These are phyloP conservation scores for Capsicum pubescens DNA, from an alignment of 257 asterid genomes.

Conservation along the genomic window DNA sequence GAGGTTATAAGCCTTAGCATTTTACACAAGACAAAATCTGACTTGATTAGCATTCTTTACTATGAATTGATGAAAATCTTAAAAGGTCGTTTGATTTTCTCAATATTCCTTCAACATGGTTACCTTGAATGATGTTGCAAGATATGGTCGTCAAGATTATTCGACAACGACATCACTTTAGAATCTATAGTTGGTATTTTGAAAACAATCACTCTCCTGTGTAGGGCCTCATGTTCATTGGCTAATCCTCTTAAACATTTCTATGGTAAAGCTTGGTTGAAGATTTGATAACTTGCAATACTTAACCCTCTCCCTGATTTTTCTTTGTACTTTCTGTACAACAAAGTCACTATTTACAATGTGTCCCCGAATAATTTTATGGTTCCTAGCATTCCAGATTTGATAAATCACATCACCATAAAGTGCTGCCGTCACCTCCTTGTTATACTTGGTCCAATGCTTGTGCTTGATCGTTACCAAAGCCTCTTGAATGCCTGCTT, in stretches of 20 bases:
- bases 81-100: not conserved
- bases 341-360: no score
- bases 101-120: not conserved
- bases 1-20: not conserved
- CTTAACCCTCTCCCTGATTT: no score
- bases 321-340: no score
- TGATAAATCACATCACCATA: no score
- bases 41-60: not conserved
- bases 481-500: no score
- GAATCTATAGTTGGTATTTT: not conserved
- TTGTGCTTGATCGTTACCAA: no score
- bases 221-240: not conserved
- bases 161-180: not conserved
- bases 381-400: no score
- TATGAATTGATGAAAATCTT: not conserved
- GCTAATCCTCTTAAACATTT: not conserved
- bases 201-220: not conserved
- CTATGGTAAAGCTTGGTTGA: not conserved
- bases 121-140: not conserved
- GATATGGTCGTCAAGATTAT: not conserved
- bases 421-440: no score
- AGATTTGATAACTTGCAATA: not conserved
- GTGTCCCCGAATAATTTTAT: no score
- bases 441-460: no score
- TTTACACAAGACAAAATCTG: not conserved